Evolutionary conservation across 805 yeast genomes (phyloP).

Genomic region (Suhomyces vadensis): DNA sequence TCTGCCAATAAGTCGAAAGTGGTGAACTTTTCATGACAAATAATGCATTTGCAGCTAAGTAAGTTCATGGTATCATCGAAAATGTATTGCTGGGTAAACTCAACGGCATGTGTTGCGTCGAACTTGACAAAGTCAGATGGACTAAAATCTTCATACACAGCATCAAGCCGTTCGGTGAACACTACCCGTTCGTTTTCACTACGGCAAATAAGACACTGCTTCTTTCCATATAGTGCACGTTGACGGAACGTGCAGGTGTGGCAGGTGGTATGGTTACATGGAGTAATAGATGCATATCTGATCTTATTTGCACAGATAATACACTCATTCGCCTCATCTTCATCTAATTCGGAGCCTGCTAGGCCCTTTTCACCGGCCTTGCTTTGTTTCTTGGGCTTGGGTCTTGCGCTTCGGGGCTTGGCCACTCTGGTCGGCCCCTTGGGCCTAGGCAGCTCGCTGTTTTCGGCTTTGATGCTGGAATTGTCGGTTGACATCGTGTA

Average conservation of each 20-base stretch:
- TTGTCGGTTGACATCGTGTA: background rate
- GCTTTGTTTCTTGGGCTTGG: background rate
- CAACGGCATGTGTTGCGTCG: constrained; percentile 52
- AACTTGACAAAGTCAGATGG: constrained; percentile 29
- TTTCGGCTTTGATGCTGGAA: background rate
- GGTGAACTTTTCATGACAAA: constrained; percentile 43
- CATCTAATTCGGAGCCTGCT: constrained; percentile 28
- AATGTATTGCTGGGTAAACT: constrained; percentile 58
- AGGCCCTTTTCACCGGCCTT: background rate
- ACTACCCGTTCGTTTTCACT: constrained; percentile 60
- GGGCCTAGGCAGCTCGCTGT: background rate
- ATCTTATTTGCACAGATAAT: constrained; percentile 81
- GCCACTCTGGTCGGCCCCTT: background rate
- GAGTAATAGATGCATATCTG: constrained; percentile 64
- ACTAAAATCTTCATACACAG: constrained; percentile 38
- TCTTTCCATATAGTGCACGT: constrained; percentile 73
- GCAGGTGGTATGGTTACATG: constrained; percentile 85
- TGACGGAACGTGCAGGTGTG: constrained; percentile 81
- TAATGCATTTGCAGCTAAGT: constrained; percentile 57
- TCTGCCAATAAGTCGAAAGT: constrained; percentile 59
- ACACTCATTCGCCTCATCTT: constrained; percentile 53
- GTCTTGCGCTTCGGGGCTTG: background rate
- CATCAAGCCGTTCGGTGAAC: constrained; percentile 49
- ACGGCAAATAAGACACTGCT: constrained; percentile 82
- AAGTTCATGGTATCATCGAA: constrained; percentile 50